Evolutionary conservation across 805 yeast species (phyloP).

Genomic region (Saccharomycopsis sp.): DNA sequence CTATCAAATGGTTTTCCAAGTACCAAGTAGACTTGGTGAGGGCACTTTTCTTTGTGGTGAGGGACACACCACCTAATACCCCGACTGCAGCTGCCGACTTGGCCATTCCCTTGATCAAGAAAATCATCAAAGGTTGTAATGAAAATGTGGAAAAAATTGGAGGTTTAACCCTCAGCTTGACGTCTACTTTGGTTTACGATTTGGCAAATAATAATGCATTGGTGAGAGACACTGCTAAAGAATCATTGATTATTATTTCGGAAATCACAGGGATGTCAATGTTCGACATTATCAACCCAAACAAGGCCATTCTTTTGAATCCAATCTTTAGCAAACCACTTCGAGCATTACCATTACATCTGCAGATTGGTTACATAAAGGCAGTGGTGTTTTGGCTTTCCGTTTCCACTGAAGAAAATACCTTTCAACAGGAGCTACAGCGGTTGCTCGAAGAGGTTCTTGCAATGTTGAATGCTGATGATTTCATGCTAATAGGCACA

Average conservation of each 20-base stretch:
- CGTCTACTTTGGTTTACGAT: slow-evolving; percentile 87
- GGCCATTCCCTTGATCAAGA: slow-evolving; percentile 59
- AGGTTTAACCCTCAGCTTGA: slow-evolving; percentile 43
- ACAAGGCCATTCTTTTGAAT: slow-evolving; percentile 70
- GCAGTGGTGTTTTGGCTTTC: slow-evolving; percentile 86
- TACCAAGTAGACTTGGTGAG: slow-evolving; percentile 79
- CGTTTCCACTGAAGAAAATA: slow-evolving; percentile 68
- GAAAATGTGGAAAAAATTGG: slow-evolving; percentile 50
- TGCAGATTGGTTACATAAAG: slow-evolving; percentile 97
- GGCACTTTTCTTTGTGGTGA: slow-evolving; percentile 78
- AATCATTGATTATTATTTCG: slow-evolving; percentile 58
- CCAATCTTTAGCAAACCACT: slow-evolving; percentile 96
- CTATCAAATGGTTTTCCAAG: slow-evolving; percentile 61
- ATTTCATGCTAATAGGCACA: slow-evolving; percentile 76
- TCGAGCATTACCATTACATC: slow-evolving; percentile 92
- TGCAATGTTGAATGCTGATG: slow-evolving; percentile 95
- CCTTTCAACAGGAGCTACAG: slow-evolving; percentile 80
- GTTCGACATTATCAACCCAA: slow-evolving; percentile 68
- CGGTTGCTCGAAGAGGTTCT: slow-evolving; percentile 81
- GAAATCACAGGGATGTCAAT: slow-evolving; percentile 65
- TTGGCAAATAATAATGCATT: slow-evolving; percentile 77
- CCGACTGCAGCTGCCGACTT: slow-evolving; percentile 67
- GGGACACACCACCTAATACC: slow-evolving; percentile 83
- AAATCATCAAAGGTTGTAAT: slow-evolving; percentile 59
- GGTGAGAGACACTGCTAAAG: slow-evolving; percentile 75